Percentiles rank a stretch among this genome's conserved stretches.
These are phyloP conservation scores for Diaporthe aspalathi DNA, from an alignment of 2,329 filamentous ascomycete species.

Conservation along the genomic window DNA sequence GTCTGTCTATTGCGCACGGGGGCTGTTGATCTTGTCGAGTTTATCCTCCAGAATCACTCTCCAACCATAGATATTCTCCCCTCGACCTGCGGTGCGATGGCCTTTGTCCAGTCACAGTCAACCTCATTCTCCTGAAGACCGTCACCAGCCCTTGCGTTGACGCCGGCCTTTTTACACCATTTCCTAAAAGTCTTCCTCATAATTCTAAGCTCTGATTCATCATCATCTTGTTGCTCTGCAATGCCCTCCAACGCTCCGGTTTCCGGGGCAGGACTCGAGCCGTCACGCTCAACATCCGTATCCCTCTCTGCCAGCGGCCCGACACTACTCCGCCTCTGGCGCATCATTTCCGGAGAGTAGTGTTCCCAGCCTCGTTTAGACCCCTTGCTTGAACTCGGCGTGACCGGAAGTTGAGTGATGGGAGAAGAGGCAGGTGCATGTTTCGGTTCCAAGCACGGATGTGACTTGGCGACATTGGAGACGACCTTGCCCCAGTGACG, in stretches of 20 bases:
- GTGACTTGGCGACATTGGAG: slow-evolving; percentile 63
- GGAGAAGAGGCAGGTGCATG: slow-evolving; percentile 24
- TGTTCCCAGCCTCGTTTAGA: slow-evolving; percentile 49
- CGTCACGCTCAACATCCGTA: slow-evolving; percentile 44
- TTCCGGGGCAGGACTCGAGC: slow-evolving; percentile 41
- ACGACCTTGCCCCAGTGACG: slow-evolving; percentile 76
- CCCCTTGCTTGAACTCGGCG: background rate
- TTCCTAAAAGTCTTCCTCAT: slow-evolving; percentile 77
- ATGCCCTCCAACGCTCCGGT: slow-evolving; percentile 43
- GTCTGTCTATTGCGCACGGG: background rate
- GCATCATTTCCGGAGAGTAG: slow-evolving; percentile 52
- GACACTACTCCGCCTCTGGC: slow-evolving; percentile 48
- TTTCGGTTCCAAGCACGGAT: slow-evolving; percentile 40
- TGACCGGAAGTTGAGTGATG: slow-evolving; percentile 3
- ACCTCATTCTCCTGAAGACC: slow-evolving; percentile 69
- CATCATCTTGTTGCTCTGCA: slow-evolving; percentile 50
- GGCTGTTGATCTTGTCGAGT: background rate
- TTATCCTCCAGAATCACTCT: background rate
- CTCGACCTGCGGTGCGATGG: slow-evolving; percentile 82
- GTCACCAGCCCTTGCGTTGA: slow-evolving; percentile 65
- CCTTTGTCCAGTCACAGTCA: slow-evolving; percentile 80
- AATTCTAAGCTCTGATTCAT: slow-evolving; percentile 68
- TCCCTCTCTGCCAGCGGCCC: slow-evolving; percentile 54
- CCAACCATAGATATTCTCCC: slow-evolving; percentile 73
- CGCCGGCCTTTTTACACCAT: slow-evolving; percentile 77